Evolutionary conservation across 2,329 filamentous ascomycete species (phyloP).

Genomic region (Xylariaceae sp.): DNA sequence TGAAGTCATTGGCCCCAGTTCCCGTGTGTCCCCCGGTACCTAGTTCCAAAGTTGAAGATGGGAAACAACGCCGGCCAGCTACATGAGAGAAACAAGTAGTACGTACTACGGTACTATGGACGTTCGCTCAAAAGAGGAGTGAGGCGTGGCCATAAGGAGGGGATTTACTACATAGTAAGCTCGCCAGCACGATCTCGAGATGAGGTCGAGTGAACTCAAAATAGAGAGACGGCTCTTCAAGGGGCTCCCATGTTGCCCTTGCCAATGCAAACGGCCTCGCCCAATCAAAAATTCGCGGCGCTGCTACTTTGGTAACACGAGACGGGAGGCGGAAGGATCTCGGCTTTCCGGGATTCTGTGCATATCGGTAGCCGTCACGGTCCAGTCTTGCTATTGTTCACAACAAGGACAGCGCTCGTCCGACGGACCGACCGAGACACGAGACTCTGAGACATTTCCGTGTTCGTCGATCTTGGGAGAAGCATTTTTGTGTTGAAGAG

Average conservation of each 20-base stretch:
- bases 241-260: conserved; percentile 27
- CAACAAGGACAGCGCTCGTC: conserved; percentile 2
- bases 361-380: conserved; percentile 12
- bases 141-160: too few species aligned
- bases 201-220: too few species aligned
- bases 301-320: conserved; percentile 19
- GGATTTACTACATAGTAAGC: too few species aligned
- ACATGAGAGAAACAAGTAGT: neutral
- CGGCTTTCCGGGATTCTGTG: conserved; percentile 12
- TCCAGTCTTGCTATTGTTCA: neutral
- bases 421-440: conserved; percentile 10
- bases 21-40: conserved; percentile 14
- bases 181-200: conserved; percentile 18
- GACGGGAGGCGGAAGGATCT: conserved; percentile 19
- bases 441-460: conserved; percentile 14
- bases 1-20: conserved; percentile 16
- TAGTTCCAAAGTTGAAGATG: conserved; percentile 16
- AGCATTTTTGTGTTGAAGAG: too few species aligned
- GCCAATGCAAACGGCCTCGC: conserved; percentile 26
- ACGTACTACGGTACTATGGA: too few species aligned
- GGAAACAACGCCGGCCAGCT: conserved; percentile 6
- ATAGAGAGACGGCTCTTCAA: too few species aligned
- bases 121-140: too few species aligned
- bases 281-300: conserved; percentile 19
- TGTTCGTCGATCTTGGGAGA: conserved; percentile 11